Conservation (phyloP, 2,329 filamentous ascomycete species). For the Talaromyces verruculosus region DNA sequence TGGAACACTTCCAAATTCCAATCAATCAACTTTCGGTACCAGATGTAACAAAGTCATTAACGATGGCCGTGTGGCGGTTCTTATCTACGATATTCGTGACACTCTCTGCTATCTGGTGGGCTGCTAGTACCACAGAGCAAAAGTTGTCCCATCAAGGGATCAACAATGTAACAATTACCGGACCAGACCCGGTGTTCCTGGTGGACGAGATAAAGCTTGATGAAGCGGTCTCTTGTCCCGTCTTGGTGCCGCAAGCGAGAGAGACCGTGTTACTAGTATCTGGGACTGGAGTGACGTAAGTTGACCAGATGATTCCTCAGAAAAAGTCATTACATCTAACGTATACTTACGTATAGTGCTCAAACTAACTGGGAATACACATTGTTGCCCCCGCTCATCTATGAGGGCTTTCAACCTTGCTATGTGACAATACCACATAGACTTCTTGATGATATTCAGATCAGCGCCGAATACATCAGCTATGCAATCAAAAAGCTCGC, state of each 20-base stretch:
- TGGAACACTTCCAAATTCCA: too few species aligned
- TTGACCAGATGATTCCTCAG: neutral
- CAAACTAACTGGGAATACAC: constrained; percentile 8
- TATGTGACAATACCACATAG: constrained; percentile 2
- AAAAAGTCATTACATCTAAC: neutral
- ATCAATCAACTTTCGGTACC: too few species aligned
- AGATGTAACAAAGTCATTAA: too few species aligned
- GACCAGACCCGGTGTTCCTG: neutral
- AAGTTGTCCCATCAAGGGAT: neutral
- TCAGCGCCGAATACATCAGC: constrained; percentile 10
- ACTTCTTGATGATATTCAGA: neutral
- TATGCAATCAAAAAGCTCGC: constrained; percentile 10
- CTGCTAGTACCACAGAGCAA: neutral
- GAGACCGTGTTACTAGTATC: neutral
- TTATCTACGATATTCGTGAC: neutral
- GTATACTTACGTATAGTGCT: neutral
- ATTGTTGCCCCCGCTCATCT: neutral
- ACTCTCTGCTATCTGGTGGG: neutral
- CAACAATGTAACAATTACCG: neutral
- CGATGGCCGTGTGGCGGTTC: neutral
- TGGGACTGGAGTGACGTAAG: constrained; percentile 6
- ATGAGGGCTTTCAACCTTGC: neutral
- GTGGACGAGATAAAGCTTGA: neutral
- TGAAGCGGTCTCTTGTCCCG: neutral
- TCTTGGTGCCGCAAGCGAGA: neutral